Percentiles rank a stretch among this genome's conserved stretches.
phyloP scores from a whole-genome alignment of 805 yeast species.

The Starmerella bombicola region DNA sequence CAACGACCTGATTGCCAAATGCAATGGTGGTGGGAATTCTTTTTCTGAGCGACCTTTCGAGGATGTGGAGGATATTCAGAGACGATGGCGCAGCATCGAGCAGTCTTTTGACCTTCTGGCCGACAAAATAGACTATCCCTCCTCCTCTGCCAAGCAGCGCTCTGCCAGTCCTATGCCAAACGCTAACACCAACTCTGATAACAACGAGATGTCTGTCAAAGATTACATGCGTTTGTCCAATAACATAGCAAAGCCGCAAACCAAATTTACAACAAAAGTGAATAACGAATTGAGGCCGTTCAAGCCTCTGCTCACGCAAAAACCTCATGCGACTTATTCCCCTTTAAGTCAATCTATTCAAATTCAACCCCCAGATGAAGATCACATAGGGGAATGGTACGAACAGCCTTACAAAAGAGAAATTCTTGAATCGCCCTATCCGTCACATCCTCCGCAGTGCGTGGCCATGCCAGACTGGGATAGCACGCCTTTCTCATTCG shows the following conservation, averaged over 20 bases:
- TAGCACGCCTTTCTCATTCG: conserved; percentile 39
- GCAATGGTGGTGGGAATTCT: conserved; percentile 22
- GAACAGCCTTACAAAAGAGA: conserved; percentile 73
- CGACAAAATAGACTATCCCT: conserved; percentile 51
- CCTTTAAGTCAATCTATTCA: conserved; percentile 42
- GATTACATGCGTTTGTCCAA: conserved; percentile 11
- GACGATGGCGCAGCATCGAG: conserved; percentile 51
- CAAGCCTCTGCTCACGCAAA: conserved; percentile 53
- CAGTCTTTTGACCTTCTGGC: conserved; percentile 54
- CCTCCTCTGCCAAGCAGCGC: not conserved
- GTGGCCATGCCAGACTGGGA: conserved; percentile 31
- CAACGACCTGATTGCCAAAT: conserved; percentile 22
- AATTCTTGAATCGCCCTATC: conserved; percentile 58
- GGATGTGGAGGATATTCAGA: conserved; percentile 36
- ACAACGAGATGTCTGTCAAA: not conserved
- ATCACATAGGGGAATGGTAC: conserved; percentile 41
- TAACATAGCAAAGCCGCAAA: conserved; percentile 27
- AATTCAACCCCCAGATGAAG: conserved; percentile 30
- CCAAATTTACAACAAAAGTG: conserved; percentile 39
- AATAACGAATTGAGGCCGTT: conserved; percentile 72
- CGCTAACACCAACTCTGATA: not conserved
- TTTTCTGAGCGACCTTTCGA: conserved; percentile 20
- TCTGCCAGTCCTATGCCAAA: not conserved
- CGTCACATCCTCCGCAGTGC: conserved; percentile 34
- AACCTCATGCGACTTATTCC: conserved; percentile 52